Conservation (phyloP, 345 rosid genomes). For the Corchorus olitorius region DNA sequence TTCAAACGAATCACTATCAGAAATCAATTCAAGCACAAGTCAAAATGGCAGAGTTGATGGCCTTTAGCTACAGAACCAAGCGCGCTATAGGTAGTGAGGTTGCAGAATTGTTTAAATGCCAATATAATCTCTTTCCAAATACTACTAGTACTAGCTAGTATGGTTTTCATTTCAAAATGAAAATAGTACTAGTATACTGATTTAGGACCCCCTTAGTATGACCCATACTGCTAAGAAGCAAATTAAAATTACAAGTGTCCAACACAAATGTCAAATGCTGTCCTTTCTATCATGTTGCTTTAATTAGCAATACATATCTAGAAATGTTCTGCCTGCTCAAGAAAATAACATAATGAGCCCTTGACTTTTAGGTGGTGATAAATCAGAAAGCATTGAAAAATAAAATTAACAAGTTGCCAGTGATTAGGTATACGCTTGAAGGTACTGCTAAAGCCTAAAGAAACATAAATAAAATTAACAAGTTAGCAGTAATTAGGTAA, state of each 20-base stretch:
- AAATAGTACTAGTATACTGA: no score
- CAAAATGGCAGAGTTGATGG: background rate
- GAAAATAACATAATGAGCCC: background rate
- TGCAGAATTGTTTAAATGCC: no score
- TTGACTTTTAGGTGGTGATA: background rate
- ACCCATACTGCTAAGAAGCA: background rate
- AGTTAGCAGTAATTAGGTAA: background rate
- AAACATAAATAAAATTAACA: background rate
- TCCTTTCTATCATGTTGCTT: background rate
- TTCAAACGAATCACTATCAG: background rate
- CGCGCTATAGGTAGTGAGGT: no score
- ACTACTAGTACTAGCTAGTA: no score
- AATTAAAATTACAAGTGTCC: background rate
- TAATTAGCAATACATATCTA: background rate
- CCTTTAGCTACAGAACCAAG: background rate
- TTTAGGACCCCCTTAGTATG: no score
- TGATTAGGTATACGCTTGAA: no score
- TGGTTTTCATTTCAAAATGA: no score
- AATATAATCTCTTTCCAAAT: no score
- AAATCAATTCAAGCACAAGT: background rate
- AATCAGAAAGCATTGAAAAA: no score
- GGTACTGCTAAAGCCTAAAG: background rate
- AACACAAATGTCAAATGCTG: background rate
- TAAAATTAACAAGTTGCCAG: no score
- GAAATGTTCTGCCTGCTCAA: no score